These are phyloP conservation scores for Chlamydomonas reinhardtii DNA, from an alignment of 163 green algal genomes.

Conservation along the genomic window DNA sequence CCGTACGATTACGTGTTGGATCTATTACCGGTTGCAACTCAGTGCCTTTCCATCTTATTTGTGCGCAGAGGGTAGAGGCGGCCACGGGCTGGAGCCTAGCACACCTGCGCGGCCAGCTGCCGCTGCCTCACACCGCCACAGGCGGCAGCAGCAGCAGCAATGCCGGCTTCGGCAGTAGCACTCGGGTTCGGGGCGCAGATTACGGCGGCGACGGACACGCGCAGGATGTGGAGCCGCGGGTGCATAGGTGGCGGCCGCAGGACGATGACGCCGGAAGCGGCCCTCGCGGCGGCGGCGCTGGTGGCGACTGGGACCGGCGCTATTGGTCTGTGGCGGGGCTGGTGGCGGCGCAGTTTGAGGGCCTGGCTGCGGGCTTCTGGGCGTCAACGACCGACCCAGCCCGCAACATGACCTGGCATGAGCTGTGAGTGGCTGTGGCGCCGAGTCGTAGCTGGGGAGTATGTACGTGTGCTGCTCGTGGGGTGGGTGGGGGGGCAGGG, in stretches of 20 bases:
- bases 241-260: too few relatives aligned
- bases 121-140: not conserved
- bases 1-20: too few relatives aligned
- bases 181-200: too few relatives aligned
- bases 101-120: not conserved
- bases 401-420: conserved; percentile 49
- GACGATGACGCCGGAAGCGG: too few relatives aligned
- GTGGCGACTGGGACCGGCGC: not conserved
- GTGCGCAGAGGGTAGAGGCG: not conserved
- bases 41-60: too few relatives aligned
- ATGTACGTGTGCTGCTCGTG: not conserved
- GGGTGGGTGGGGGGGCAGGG: not conserved
- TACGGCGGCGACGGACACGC: too few relatives aligned
- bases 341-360: conserved; percentile 59
- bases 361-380: conserved; percentile 49
- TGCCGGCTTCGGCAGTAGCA: not conserved
- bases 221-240: too few relatives aligned
- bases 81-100: conserved; percentile 12
- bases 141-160: not conserved
- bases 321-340: conserved; percentile 55
- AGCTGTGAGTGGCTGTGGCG: conserved; percentile 41
- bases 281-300: too few relatives aligned
- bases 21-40: too few relatives aligned
- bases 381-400: not conserved
- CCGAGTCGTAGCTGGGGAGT: not conserved